Base-by-base conservation (phyloP, 1,139 yeast genomes). In the Geotrichum siamense region DNA sequence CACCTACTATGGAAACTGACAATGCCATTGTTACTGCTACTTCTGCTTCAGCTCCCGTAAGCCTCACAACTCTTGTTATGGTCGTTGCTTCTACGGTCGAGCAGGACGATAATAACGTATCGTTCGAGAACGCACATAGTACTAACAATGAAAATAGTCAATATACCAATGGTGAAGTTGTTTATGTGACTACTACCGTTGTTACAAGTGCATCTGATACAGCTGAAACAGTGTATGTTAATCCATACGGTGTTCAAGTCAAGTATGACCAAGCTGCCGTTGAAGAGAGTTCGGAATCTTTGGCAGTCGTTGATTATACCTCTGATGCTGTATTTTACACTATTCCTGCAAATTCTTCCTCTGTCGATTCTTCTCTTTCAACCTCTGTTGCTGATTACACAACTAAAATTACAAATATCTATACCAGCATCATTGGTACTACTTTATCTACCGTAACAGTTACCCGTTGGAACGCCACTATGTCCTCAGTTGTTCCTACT, bases 11-110 rank as follows among this genome's bases (percentile, higher is more conserved):
- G n/a, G n/a, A n/a, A n/a, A n/a, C n/a, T n/a, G n/a, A n/a, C n/a
- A n/a, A n/a, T 12, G 34, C 38, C n/a, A n/a, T 41, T 23, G 9
- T 13, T 21, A 19, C 42, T 37, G n/a, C 43, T 26, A n/a, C 39
- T 27, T 28, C 39, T 28, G 39, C 26, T 9, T 19, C 39, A 17
- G 12, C 31, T 17, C 28, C 32, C 20, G 17, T 34, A 3, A n/a
- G 13, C 2, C 28, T 9, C 10, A 12, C 16, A 12, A 20, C n/a
- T 10, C 15, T 20, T 8, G n/a, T 17, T 9, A n/a, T n/a, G n/a
- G n/a, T n/a, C n/a, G n/a, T n/a, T n/a, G n/a, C n/a, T n/a, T n/a
- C n/a, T n/a, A n/a, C n/a, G n/a, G n/a, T n/a, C n/a, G n/a, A n/a
- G n/a, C n/a, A n/a, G n/a, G n/a, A n/a, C n/a, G n/a, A n/a, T n/a